Evolutionary conservation across 164 flowering plant species (phyloP), one percentile per base, ranked within the genome.

Genomic region (Vitis riparia): DNA sequence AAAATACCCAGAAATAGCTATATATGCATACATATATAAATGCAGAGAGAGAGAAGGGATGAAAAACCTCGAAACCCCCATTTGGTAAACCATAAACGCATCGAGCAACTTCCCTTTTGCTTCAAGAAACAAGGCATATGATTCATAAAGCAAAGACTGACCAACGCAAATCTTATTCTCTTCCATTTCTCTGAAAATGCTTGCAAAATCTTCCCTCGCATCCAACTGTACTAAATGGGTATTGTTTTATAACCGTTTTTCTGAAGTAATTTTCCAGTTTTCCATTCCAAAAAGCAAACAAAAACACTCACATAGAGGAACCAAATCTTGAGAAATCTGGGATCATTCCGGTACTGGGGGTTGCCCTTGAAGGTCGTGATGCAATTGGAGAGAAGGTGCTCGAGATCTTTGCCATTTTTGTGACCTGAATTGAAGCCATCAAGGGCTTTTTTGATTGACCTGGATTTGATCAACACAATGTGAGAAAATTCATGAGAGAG

Each of bases 251-350:
- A 2, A 37, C 44, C 7, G 44, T 6, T 37, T 37, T 37, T 6
- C 7, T 3, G 44, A 37, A 37, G 5, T 37, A 37, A 37, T 37
- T 37, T 3, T 37, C 44, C 6, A 5, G 7, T 37, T 37, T 32
- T 37, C 44, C 6, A 3, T 37, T 37, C 7, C 61, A 59, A 61
- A 59, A 52, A 49, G 37, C 58, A 67, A 17, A 55, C 52, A 37
- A 48, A 15, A 65, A 3, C 13, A 47, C 44, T 80, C 89, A 93
- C 99, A 79, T 91, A 72, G 65, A 95, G 80, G 51, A 93, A 67
- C 93, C 98, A 95, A 16, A 95, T 84, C 80, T 84, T 88, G 81
- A 95, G 94, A 69, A 95, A 92, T 74, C 99, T 76, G 76, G 74
- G 44, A 73, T 95, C 99, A 69, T 93, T 73, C 48, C 71, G 62